Base-by-base conservation (phyloP, 345 rosid genomes). In the Camelina sativa region DNA sequence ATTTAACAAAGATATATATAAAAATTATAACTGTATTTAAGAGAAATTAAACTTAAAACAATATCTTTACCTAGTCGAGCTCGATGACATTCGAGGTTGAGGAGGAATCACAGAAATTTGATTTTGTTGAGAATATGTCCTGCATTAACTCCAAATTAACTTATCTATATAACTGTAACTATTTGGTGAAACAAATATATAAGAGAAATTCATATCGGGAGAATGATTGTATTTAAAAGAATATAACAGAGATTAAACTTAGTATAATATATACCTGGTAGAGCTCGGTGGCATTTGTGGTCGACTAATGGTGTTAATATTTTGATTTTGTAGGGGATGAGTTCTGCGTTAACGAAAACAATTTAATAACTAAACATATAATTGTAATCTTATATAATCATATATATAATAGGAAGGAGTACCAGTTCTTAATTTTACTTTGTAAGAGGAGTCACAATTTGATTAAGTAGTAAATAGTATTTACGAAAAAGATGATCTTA, bases 51-150 rank as follows among this genome's bases (percentile, higher is more conserved):
- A 46, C 1, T 5, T 46, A 43, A 43, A n/a, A 5, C n/a, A n/a
- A 46, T 46, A 46, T 46, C 15, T n/a, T 15, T 46, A 46, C 73
- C 73, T 56, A 16, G 54, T 56, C 7, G 19, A 56, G 12, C 12
- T 69, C 8, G 19, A 16, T 4, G 53, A 8, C 0, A 55, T 8
- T 28, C 20, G 10, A 34, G 23, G 3, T 15, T 8, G 17, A 25
- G 46, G 19, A 19, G 53, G 6, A 5, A 16, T n/a, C 53, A 7
- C 47, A 16, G 43, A 55, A 16, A 9, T 10, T 23, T 67, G 72
- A n/a, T 40, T 67, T 10, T 23, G 16, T 3, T 4, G 23, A 38
- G 41, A 38, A 37, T 37, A 11, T 4, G n/a, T 43, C 47, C 47
- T 43, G n/a, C 16, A 5, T 43, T 43, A 43, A 43, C 28, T 4